Conservation (phyloP, 495 filamentous ascomycete genomes). For the Parachaetomium inaequale region DNA sequence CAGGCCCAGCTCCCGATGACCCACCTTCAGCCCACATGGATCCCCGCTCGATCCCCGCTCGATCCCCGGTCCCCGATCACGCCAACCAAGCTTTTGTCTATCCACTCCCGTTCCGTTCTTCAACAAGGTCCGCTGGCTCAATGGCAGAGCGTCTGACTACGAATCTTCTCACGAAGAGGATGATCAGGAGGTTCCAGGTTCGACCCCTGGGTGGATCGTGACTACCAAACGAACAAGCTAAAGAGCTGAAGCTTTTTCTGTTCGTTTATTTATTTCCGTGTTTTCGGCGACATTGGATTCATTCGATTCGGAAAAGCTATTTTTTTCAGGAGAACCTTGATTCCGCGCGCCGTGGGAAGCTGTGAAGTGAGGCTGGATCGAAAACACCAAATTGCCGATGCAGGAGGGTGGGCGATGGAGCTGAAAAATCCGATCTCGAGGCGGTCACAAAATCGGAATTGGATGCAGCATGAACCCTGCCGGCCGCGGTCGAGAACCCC, state of each 20-base stretch:
- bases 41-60: too few species aligned
- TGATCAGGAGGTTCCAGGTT: constrained; percentile 25
- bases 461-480: constrained; percentile 15
- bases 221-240: neutral
- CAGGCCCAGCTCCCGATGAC: too few species aligned
- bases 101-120: neutral
- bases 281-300: constrained; percentile 5
- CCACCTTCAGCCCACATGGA: neutral
- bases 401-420: constrained; percentile 9
- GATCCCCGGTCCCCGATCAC: neutral
- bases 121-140: constrained; percentile 23
- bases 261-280: constrained; percentile 14
- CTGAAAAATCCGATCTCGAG: constrained; percentile 22
- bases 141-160: constrained; percentile 27
- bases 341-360: neutral
- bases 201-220: constrained; percentile 23
- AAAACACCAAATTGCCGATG: neutral
- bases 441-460: constrained; percentile 9
- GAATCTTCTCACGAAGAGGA: neutral
- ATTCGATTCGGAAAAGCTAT: constrained; percentile 1
- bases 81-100: neutral
- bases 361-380: neutral
- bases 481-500: constrained; percentile 5
- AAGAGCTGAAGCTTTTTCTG: constrained; percentile 16
- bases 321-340: constrained; percentile 17